A percentile compares a stretch with the other conserved stretches of the same genome.
These are phyloP conservation scores for Monilinia laxa DNA, from an alignment of 2,329 filamentous ascomycete species.

Conservation along the genomic window DNA sequence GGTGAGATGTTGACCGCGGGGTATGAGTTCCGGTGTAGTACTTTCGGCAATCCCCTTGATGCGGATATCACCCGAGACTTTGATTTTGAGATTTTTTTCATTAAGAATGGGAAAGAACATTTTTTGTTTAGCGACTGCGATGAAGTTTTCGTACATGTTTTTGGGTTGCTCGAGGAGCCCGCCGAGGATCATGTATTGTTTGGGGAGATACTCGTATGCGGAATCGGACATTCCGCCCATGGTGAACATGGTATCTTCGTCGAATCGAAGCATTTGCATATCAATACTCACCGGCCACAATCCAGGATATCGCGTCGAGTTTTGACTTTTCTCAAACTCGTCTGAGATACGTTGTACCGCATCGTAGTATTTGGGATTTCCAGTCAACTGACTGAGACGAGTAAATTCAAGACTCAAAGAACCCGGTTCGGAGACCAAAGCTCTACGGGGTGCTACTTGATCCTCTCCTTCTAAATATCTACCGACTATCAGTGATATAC, in stretches of 20 bases:
- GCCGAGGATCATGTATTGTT: slow-evolving; percentile 44
- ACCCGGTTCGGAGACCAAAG: slow-evolving; percentile 60
- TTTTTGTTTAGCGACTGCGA: slow-evolving; percentile 48
- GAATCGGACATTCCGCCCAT: slow-evolving; percentile 59
- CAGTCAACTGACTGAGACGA: slow-evolving; percentile 61
- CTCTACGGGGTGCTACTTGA: slow-evolving; percentile 56
- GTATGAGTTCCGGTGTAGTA: slow-evolving; percentile 44
- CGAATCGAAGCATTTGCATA: slow-evolving; percentile 48
- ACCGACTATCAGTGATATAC: slow-evolving; percentile 45
- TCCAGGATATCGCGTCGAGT: slow-evolving; percentile 56
- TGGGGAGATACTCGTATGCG: slow-evolving; percentile 63
- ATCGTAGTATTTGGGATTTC: slow-evolving; percentile 61
- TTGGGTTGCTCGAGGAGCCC: slow-evolving; percentile 30
- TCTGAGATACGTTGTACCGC: slow-evolving; percentile 58
- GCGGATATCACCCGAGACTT: slow-evolving; percentile 51
- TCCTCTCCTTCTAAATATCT: slow-evolving; percentile 48
- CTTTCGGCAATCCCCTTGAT: slow-evolving; percentile 43
- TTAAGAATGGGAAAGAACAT: slow-evolving; percentile 49
- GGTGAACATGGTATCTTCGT: slow-evolving; percentile 53
- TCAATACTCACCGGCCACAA: slow-evolving; percentile 61
- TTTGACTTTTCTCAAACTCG: slow-evolving; percentile 56
- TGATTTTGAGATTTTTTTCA: slow-evolving; percentile 42
- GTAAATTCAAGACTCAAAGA: slow-evolving; percentile 63
- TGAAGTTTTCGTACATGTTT: slow-evolving; percentile 48
- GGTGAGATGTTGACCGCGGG: slow-evolving; percentile 60